Evolutionary conservation across 306 rosid species (phyloP), one percentile per base, ranked within the genome.

Genomic region (Citrullus amarus): DNA sequence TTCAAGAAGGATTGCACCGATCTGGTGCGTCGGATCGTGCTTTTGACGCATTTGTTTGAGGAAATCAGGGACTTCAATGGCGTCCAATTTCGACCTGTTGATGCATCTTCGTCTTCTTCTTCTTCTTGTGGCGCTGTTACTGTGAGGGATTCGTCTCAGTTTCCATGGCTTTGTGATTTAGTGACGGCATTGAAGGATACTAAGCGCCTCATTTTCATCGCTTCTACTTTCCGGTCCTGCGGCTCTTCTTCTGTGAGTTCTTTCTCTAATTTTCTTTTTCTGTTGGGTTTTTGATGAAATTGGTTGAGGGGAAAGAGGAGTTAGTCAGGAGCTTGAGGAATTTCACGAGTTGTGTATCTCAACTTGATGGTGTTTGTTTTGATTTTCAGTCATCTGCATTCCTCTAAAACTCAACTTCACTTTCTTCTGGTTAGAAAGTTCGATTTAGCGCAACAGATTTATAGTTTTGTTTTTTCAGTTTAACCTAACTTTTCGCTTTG

Each of bases 1-100:
- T 92, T 91, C 86, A 89, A 77, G 84, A 95, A 85, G 82, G 99
- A 92, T 75, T 91, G 93, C 80, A 89, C 92, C 85, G 99, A 95
- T 91, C 93, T 95, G 63, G 92, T 92, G 62, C 96, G 97, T 53
- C 92, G 97, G 96, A 95, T 95, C 90, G 89, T 95, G 17, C 87
- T 95, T 32, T 89, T 95, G n/a, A 78, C 92, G 34, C 92, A 95
- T 81, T 79, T 95, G 79, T 85, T 91, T 17, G 97, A 95, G 81
- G 99, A 95, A 83, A 86, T 95, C 78, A 80, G 80, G 80, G 93
- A 91, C 17, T 82, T 86, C n/a, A 83, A 89, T 78, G 84, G 65
- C 36, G 46, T 51, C 8, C 80, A 51, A 73, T 80, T 78, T 77
- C 68, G 22, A 10, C 55, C 39, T 39, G 12, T 56, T 43, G 76